Base-by-base conservation (phyloP, 345 rosid species). In the Eucalyptus erythrocorys region DNA sequence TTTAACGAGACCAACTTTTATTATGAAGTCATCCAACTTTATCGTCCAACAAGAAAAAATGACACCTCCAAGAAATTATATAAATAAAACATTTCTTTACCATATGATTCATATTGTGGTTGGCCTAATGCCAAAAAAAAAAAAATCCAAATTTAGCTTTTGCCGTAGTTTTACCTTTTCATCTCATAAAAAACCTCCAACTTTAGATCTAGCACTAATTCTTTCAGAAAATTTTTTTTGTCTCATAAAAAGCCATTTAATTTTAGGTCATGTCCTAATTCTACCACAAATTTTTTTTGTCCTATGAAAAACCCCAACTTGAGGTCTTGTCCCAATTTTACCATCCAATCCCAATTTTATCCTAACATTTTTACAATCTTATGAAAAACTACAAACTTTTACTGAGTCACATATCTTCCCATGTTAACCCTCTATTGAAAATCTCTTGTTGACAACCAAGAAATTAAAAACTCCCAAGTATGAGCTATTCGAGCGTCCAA, bases 381-480 rank as follows among this genome's bases (percentile, higher is more conserved):
- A 53, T 53, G 26, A 53, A 53, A 8, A 53, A 21, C 26, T 53
- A 0, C 59, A 53, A 22, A 53, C 11, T 53, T 53, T 53, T 53
- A 53, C 59, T 8, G 59, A 53, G 59, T 53, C 10, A 53, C 59
- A 53, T 22, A 53, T 53, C 59, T 53, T 21, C 59, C 59, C 59
- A 22, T 5, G 1, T 53, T 53, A 53, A 53, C 26, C 59, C 12
- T 53, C 5, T 9, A 0, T 22, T 0, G 0, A 53, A 53, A 53
- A 53, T 1, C 11, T 53, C 11, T 53, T 4, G 5, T 53, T 53
- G 59, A 22, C 59, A 53, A 21, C 59, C 59, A 22, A 53, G 27
- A 22, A 22, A 22, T 53, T 21, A 22, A 53, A 22, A 53, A 53
- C 59, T 53, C 59, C 59, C 59, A 53, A 53, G 27, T 53, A 53